Evolutionary conservation across 1,284 basidiomycete species (phyloP).

Genomic region (Xerocomus minutiporus): DNA sequence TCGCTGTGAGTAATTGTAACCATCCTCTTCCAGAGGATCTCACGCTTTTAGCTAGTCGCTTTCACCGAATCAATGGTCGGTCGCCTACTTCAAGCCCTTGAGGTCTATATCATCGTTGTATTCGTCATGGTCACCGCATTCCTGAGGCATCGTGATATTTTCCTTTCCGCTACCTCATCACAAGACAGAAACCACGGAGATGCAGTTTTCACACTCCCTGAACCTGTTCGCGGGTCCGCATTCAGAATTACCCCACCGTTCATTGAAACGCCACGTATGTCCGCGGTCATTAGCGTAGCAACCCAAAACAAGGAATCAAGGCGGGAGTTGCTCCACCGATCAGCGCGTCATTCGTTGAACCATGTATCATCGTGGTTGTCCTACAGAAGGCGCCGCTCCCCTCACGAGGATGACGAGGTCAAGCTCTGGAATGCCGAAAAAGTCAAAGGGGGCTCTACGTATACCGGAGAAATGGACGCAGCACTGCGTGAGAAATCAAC

Average conservation of each 20-base stretch:
- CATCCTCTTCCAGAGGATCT: slow-evolving; percentile 5
- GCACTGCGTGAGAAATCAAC: slow-evolving; percentile 1
- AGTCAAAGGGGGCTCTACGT: slow-evolving; percentile 5
- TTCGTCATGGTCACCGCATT: slow-evolving; percentile 53
- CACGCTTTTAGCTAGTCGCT: slow-evolving; percentile 40
- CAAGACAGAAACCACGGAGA: slow-evolving; percentile 5
- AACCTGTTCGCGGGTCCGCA: slow-evolving; percentile 24
- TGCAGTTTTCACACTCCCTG: slow-evolving; percentile 19
- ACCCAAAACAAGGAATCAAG: slow-evolving; percentile 10
- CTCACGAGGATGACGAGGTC: slow-evolving; percentile 27
- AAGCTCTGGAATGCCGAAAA: slow-evolving; percentile 38
- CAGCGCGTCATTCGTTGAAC: slow-evolving; percentile 26
- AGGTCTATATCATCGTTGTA: slow-evolving; percentile 60
- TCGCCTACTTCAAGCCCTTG: slow-evolving; percentile 64
- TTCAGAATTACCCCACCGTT: slow-evolving; percentile 31
- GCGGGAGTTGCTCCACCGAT: slow-evolving; percentile 17
- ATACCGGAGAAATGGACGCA: slow-evolving; percentile 1
- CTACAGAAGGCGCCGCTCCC: slow-evolving; percentile 20
- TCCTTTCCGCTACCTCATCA: neutral
- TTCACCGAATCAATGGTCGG: slow-evolving; percentile 68
- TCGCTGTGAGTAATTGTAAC: slow-evolving; percentile 45
- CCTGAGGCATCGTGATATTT: slow-evolving; percentile 24
- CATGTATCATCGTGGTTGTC: slow-evolving; percentile 37
- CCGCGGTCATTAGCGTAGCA: slow-evolving; percentile 12
- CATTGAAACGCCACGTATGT: slow-evolving; percentile 26